Conservation (phyloP, 345 rosid species). For the Aethionema arabicum region DNA sequence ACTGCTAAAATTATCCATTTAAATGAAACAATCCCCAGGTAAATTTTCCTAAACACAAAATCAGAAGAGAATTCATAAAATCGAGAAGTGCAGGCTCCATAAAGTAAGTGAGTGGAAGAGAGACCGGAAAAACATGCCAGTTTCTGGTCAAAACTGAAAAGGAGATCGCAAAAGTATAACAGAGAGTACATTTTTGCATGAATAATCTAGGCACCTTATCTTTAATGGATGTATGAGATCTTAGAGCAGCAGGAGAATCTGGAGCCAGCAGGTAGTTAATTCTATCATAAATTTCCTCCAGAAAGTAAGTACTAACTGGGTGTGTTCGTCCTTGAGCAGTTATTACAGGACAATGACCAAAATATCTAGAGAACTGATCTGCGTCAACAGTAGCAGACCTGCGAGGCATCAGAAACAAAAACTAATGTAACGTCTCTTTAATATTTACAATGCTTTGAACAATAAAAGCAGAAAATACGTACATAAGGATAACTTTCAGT, state of each 20-base stretch:
- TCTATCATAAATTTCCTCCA: constrained; percentile 83
- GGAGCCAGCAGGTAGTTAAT: constrained; percentile 65
- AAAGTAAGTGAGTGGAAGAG: constrained; percentile 13
- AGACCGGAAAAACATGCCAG: constrained; percentile 6
- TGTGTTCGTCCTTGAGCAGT: constrained; percentile 88
- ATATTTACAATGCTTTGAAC: constrained; percentile 3
- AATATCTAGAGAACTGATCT: constrained; percentile 71
- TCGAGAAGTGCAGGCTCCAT: constrained; percentile 1
- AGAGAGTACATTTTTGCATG: not conserved
- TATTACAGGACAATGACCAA: constrained; percentile 85
- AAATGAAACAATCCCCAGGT: constrained; percentile 11
- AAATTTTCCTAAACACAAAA: not conserved
- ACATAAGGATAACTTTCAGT: constrained; percentile 90
- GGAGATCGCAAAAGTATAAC: constrained; percentile 11
- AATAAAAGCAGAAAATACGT: constrained; percentile 34
- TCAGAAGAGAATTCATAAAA: constrained; percentile 10
- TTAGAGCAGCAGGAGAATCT: constrained; percentile 81
- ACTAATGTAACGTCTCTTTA: constrained; percentile 10
- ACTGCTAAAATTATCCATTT: constrained; percentile 8
- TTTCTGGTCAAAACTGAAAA: constrained; percentile 4
- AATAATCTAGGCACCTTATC: constrained; percentile 50
- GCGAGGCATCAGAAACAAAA: constrained; percentile 26
- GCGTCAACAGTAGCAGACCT: constrained; percentile 99
- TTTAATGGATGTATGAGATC: constrained; percentile 49
- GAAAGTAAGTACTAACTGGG: constrained; percentile 73